Conservation (phyloP, 2,329 filamentous ascomycete genomes). For the Dactylellina drechsleri region DNA sequence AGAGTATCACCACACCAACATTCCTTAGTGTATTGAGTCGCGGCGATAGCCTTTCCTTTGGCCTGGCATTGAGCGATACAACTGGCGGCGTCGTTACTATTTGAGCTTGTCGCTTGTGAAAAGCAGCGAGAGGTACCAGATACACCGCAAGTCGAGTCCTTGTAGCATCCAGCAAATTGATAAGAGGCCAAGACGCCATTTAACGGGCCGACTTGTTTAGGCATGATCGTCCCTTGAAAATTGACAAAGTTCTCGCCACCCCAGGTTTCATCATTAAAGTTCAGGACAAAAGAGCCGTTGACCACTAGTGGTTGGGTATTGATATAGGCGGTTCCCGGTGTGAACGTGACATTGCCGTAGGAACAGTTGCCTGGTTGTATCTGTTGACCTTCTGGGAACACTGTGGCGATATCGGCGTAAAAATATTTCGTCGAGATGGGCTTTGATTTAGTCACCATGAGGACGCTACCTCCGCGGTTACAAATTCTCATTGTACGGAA, state of each 20-base stretch:
- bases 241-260: constrained; percentile 61
- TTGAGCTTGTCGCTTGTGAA: constrained; percentile 58
- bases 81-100: constrained; percentile 60
- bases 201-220: constrained; percentile 61
- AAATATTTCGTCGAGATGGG: constrained; percentile 42
- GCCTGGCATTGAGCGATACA: constrained; percentile 60
- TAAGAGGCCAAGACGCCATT: constrained; percentile 59
- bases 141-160: constrained; percentile 58
- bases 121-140: constrained; percentile 61
- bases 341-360: constrained; percentile 60
- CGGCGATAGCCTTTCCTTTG: constrained; percentile 60
- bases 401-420: constrained; percentile 50
- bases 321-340: constrained; percentile 54
- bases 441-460: constrained; percentile 63
- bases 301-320: constrained; percentile 57
- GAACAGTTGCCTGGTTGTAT: constrained; percentile 60
- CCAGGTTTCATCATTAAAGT: constrained; percentile 63
- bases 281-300: constrained; percentile 62
- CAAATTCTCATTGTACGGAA: constrained; percentile 61
- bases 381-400: constrained; percentile 55
- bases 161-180: constrained; percentile 63
- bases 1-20: constrained; percentile 58
- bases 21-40: constrained; percentile 60
- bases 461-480: constrained; percentile 62
- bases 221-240: constrained; percentile 60